phyloP scores from a whole-genome alignment of 495 filamentous ascomycete species.

The Hypoxylon trugodes region DNA sequence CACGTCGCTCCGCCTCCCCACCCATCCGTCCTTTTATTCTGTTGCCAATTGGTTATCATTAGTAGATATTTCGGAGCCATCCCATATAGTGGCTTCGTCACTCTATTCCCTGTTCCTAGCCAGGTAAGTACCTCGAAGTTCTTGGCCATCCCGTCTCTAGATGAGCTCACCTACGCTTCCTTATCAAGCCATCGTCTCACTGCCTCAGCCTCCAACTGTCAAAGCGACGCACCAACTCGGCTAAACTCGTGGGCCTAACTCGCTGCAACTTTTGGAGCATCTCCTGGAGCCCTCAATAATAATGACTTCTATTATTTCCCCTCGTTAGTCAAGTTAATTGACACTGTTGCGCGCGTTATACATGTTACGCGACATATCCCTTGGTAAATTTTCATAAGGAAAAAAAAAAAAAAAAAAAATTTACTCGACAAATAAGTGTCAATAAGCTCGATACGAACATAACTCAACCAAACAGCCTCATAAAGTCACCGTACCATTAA shows the following conservation, averaged over 20 bases:
- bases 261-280: not conserved
- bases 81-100: constrained; percentile 31
- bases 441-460: not conserved
- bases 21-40: constrained; percentile 12
- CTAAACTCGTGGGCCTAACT: constrained; percentile 19
- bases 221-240: constrained; percentile 28
- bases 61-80: constrained; percentile 30
- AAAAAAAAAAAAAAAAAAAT: no score
- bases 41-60: constrained; percentile 26
- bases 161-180: constrained; percentile 20
- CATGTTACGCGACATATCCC: constrained; percentile 13
- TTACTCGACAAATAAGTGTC: constrained; percentile 2
- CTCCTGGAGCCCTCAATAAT: constrained; percentile 26
- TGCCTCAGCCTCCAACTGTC: constrained; percentile 30
- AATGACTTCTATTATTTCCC: not conserved
- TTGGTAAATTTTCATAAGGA: no score
- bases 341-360: constrained; percentile 10
- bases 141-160: constrained; percentile 30
- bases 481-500: constrained; percentile 11
- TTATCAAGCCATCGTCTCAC: constrained; percentile 24
- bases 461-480: constrained; percentile 20
- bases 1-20: constrained; percentile 33
- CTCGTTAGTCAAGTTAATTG: constrained; percentile 3
- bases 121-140: no score
- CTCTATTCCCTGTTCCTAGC: constrained; percentile 1